Base-by-base conservation (phyloP, 306 rosid species). In the Astragalus glycyphyllos region DNA sequence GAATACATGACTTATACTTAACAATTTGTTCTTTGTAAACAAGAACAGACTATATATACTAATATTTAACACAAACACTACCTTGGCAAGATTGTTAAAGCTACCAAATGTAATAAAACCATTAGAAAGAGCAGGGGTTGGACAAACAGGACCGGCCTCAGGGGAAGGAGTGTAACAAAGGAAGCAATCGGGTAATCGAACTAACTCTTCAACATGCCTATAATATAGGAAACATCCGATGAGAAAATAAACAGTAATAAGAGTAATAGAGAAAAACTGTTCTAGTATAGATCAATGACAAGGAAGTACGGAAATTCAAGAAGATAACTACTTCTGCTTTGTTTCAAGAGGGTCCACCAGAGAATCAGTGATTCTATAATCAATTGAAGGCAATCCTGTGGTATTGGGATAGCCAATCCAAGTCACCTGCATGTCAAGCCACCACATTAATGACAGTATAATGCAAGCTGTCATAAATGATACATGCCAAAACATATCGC, bases 321-420 rank as follows among this genome's bases (percentile, higher is more conserved):
- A 76, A 69, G 70, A 71, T 83, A 80, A 84, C 62, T 87, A 94
- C 99, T 75, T 89, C 88, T 94, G 96, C 82, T 87, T 86, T 71
- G 97, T 82, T 49, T 87, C 84, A 46, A 88, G 86, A 79, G 96
- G 90, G 73, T 94, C 99, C n/a, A 91, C 92, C 79, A 86, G 82
- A 14, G 99, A 85, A 89, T 94, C 99, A 44, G 95, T 84, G 67
- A 94, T 87, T 82, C 99, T 92, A 65, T 94, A 94, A 77, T 94
- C 99, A 82, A 94, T 86, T 13, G 97, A 67, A 57, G 97, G 97
- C 86, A 94, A 89, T 61, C 99, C 99, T 56, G 99, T 94, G 57
- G 99, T 94, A 82, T 94, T 94, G 35, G 99, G 99, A 77, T 94
- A 94, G 58, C 99, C 99, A 77, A 94, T 94, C 99, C 99, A 94